These are phyloP conservation scores for Aspergillus proliferans DNA, from an alignment of 2,329 filamentous ascomycete species.

Conservation along the genomic window DNA sequence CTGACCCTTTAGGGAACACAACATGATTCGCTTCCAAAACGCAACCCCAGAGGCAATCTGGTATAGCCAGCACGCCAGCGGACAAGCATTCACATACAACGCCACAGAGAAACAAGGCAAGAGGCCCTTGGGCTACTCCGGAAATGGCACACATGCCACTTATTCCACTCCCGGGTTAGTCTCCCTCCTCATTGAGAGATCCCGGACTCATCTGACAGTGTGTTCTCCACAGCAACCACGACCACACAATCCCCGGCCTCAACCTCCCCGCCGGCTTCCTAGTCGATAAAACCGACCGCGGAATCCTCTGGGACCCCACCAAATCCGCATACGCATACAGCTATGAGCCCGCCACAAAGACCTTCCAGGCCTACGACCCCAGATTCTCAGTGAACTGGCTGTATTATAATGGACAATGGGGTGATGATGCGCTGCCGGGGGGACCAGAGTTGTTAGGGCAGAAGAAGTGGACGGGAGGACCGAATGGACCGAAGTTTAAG, in stretches of 20 bases:
- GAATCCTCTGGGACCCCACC: constrained; percentile 56
- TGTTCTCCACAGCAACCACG: constrained; percentile 43
- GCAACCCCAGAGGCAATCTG: constrained; percentile 52
- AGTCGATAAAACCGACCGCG: constrained; percentile 51
- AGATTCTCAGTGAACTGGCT: constrained; percentile 50
- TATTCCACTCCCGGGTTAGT: constrained; percentile 51
- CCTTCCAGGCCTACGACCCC: constrained; percentile 45
- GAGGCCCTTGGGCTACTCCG: constrained; percentile 53
- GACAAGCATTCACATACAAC: constrained; percentile 57
- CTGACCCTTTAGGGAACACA: constrained; percentile 50
- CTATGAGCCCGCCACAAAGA: constrained; percentile 38
- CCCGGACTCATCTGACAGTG: neutral
- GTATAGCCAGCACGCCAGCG: constrained; percentile 58
- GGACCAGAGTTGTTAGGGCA: constrained; percentile 49
- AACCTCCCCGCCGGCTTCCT: constrained; percentile 51
- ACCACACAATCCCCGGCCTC: constrained; percentile 57
- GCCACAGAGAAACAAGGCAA: constrained; percentile 49
- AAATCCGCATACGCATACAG: constrained; percentile 52
- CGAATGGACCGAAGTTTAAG: constrained; percentile 58
- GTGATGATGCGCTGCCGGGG: constrained; percentile 53
- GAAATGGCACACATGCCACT: constrained; percentile 58
- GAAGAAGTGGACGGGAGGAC: constrained; percentile 52
- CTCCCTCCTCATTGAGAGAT: neutral
- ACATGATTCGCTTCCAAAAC: constrained; percentile 59
- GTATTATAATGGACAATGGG: constrained; percentile 55